These are phyloP conservation scores for Nemophila menziesii DNA, from an alignment of 257 asterid genomes.

Conservation along the genomic window DNA sequence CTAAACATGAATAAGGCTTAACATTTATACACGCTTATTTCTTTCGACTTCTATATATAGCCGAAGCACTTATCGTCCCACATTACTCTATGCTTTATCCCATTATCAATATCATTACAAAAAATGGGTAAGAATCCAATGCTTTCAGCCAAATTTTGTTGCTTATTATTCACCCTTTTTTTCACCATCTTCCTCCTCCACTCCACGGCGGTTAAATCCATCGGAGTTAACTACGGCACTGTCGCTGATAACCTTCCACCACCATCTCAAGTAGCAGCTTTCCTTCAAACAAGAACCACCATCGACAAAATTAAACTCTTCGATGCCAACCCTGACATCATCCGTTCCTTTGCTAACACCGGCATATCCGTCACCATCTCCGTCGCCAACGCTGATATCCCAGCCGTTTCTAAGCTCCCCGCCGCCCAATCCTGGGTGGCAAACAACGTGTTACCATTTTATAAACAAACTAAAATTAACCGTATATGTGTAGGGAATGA, in stretches of 20 bases:
- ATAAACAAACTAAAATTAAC: constrained; percentile 19
- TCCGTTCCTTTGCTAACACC: constrained; percentile 28
- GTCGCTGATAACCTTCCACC: constrained; percentile 44
- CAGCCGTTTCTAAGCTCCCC: constrained; percentile 10
- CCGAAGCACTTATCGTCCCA: neutral
- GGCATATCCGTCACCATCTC: constrained; percentile 30
- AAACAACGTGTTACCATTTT: constrained; percentile 15
- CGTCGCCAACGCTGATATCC: constrained; percentile 15
- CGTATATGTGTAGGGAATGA: constrained; percentile 26
- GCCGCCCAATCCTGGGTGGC: constrained; percentile 23
- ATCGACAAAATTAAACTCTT: constrained; percentile 33
- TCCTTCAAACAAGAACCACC: constrained; percentile 23
- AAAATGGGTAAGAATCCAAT: neutral
- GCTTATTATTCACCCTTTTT: neutral
- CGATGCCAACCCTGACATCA: constrained; percentile 28
- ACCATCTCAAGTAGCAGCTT: constrained; percentile 29
- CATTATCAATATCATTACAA: neutral
- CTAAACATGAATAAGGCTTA: no score
- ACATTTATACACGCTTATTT: no score
- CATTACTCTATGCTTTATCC: neutral
- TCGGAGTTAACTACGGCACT: constrained; percentile 37
- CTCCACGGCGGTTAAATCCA: constrained; percentile 16
- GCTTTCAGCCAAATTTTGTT: neutral
- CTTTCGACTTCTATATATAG: neutral
- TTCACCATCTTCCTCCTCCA: neutral